phyloP scores from a whole-genome alignment of 805 yeast genomes.

The Candida arabinofermentans region DNA sequence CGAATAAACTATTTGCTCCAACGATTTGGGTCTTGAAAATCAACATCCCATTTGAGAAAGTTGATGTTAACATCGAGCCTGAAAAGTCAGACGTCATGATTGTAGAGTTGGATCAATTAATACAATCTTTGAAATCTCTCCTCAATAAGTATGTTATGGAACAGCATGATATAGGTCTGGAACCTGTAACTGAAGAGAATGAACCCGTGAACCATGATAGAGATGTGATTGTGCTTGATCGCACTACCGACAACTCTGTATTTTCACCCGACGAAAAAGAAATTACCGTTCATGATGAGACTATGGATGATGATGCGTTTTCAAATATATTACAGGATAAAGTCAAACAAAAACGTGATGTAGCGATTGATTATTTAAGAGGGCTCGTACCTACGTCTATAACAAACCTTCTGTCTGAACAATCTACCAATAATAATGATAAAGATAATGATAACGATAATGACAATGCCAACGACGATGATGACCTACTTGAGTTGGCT shows the following conservation, averaged over 20 bases:
- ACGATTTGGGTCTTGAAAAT: conserved; percentile 34
- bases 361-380: too few relatives aligned
- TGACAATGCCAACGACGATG: not conserved
- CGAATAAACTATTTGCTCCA: conserved; percentile 26
- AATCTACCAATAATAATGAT: not conserved
- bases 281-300: too few relatives aligned
- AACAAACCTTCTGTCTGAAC: too few relatives aligned
- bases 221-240: too few relatives aligned
- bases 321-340: too few relatives aligned
- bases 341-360: too few relatives aligned
- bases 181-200: not conserved
- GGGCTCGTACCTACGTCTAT: too few relatives aligned
- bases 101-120: conserved; percentile 15
- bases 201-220: too few relatives aligned
- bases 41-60: conserved; percentile 10
- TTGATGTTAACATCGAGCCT: conserved; percentile 43
- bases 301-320: too few relatives aligned
- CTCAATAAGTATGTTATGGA: conserved; percentile 3
- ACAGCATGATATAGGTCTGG: conserved; percentile 3
- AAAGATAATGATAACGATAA: not conserved
- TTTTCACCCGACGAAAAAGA: too few relatives aligned
- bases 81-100: conserved; percentile 39
- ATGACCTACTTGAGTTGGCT: not conserved
- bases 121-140: conserved; percentile 13
- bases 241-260: too few relatives aligned